A percentile compares a stretch with the other conserved stretches of the same genome.
phyloP scores from a whole-genome alignment of 352 stramenopile genomes.

The Hyaloperonospora brassicae region DNA sequence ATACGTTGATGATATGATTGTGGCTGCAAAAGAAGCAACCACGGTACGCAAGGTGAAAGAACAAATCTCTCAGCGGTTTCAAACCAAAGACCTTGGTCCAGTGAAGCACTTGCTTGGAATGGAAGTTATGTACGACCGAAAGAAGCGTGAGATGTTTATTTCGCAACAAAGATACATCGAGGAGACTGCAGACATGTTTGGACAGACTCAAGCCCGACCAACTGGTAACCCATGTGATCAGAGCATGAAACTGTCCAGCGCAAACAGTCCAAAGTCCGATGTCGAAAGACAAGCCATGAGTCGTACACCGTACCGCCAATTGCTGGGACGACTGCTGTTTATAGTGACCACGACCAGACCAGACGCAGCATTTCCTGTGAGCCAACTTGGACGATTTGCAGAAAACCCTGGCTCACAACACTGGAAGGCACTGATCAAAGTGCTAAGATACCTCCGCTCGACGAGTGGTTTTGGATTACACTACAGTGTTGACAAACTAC shows the following conservation, averaged over 20 bases:
- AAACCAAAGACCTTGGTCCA: neutral
- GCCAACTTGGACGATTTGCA: no score
- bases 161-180: neutral
- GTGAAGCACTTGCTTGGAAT: neutral
- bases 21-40: neutral
- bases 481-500: neutral
- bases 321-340: no score
- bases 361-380: no score
- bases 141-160: constrained; percentile 1
- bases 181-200: neutral
- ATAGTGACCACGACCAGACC: no score
- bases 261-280: no score
- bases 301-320: no score
- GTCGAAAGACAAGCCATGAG: no score
- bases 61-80: neutral
- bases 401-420: no score
- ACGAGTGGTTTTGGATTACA: neutral
- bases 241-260: neutral
- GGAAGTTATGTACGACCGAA: neutral
- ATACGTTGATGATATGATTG: constrained; percentile 1
- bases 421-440: neutral
- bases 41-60: neutral
- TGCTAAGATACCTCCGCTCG: neutral
- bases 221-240: neutral
- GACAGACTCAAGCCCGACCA: neutral